Evolutionary conservation across 331 rosid species (phyloP), one percentile per base, ranked within the genome.

Genomic region (Telfairia occidentalis): DNA sequence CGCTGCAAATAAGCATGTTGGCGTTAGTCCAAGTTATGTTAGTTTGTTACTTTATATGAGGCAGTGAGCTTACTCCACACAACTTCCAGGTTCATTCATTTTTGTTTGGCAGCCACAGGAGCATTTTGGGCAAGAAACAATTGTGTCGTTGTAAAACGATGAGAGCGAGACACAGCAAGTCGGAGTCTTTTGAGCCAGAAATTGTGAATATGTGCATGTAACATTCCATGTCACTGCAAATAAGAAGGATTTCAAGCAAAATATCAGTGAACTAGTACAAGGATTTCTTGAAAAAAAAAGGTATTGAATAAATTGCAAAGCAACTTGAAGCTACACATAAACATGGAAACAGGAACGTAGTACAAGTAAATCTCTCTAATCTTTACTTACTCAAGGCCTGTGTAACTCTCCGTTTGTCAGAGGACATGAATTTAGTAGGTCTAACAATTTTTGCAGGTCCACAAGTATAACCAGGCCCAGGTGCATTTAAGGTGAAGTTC

Each of bases 401-500:
- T n/a, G 97, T 89, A 63, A 80, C 87, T 84, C 98, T 88, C 81
- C 97, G 83, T 78, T 87, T 90, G 64, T 93, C 98, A 5, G 89
- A 8, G 61, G 81, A 40, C 8, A 75, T 9, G 75, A 89, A 93
- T 77, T 23, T 70, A 80, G 78, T 89, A 18, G 98, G 91, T 46
- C 42, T 67, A 73, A 90, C 94, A 11, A 83, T 48, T 50, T 79
- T 86, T 35, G 89, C 97, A 0, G 71, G 86, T 35, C 96, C 87
- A 64, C 98, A 93, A 29, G 96, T 90, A 73, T 93, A 93, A 43
- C 97, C 98, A 0, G 97, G 98, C 35, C 98, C 98, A 0, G 98
- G 96, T 52, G 89, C 87, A 53, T 81, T 78, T 57, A 93, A 79
- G 74, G 97, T 90, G 80, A 90, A 88, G 84, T 90, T 89, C 78